Conservation (phyloP, 169 alveolate genomes). For the Babesia bigemina region DNA sequence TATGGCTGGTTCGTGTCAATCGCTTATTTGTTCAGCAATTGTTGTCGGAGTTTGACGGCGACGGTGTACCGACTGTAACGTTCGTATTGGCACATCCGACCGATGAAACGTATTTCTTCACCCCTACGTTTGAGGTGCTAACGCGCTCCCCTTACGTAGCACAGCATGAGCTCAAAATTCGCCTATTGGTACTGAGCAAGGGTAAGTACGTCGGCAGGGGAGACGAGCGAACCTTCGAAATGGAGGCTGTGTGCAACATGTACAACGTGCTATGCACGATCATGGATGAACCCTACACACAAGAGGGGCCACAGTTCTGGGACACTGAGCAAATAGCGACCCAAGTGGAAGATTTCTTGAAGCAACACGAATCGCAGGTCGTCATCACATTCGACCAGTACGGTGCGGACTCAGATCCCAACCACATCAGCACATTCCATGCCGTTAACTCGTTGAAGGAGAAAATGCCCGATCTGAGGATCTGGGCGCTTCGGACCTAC, state of each 20-base stretch:
- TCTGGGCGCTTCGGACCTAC: conserved; percentile 31
- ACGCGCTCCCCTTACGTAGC: conserved; percentile 7
- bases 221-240: conserved; percentile 51
- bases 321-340: conserved; percentile 5
- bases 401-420: conserved; percentile 75
- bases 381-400: conserved; percentile 71
- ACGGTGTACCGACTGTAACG: conserved; percentile 7
- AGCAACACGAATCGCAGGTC: conserved; percentile 7
- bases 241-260: conserved; percentile 49
- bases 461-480: conserved; percentile 24
- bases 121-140: conserved; percentile 80
- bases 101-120: conserved; percentile 90
- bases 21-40: conserved; percentile 1
- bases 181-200: conserved; percentile 52
- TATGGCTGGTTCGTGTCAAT: not conserved
- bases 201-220: conserved; percentile 65
- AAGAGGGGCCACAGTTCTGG: conserved; percentile 42
- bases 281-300: conserved; percentile 21
- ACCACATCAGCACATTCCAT: conserved; percentile 54
- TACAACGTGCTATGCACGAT: conserved; percentile 29
- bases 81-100: conserved; percentile 90
- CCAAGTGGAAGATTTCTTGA: conserved; percentile 18
- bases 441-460: conserved; percentile 37
- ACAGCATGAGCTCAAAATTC: not conserved
- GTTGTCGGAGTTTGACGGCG: conserved; percentile 17